A percentile compares a stretch with the other conserved stretches of the same genome.
These are phyloP conservation scores for Delitschia confertaspora DNA, from an alignment of 495 filamentous ascomycete genomes.

Conservation along the genomic window DNA sequence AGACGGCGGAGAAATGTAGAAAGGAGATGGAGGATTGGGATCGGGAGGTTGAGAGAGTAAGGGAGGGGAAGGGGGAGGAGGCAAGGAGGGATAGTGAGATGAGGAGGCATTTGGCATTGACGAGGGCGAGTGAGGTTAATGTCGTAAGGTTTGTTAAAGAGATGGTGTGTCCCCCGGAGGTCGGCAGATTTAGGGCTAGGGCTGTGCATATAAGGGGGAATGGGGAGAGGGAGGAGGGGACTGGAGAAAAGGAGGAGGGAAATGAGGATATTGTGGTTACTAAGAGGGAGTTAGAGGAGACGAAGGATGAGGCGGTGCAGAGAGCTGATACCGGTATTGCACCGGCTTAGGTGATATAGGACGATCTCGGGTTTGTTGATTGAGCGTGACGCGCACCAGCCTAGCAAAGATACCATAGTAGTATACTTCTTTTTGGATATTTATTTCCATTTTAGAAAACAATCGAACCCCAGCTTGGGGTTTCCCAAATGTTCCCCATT, in stretches of 20 bases:
- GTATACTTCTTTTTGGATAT: too few species aligned
- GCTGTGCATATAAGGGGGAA: slow-evolving; percentile 35
- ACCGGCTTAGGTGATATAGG: too few species aligned
- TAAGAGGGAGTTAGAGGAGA: too few species aligned
- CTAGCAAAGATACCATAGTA: too few species aligned
- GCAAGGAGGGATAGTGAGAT: slow-evolving; percentile 47
- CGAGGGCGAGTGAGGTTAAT: slow-evolving; percentile 71
- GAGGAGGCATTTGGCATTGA: slow-evolving; percentile 55
- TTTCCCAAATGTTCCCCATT: too few species aligned
- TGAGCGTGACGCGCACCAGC: too few species aligned
- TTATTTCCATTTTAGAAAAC: too few species aligned
- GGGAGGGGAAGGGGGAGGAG: slow-evolving; percentile 26
- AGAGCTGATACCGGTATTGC: too few species aligned
- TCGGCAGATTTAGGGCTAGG: slow-evolving; percentile 47
- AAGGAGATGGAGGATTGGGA: slow-evolving; percentile 39
- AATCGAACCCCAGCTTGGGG: too few species aligned
- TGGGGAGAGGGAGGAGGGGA: background rate
- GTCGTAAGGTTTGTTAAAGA: slow-evolving; percentile 62
- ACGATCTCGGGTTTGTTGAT: too few species aligned
- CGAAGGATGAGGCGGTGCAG: too few species aligned
- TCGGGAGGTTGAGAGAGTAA: slow-evolving; percentile 25
- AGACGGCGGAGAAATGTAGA: slow-evolving; percentile 64
- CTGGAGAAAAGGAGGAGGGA: background rate
- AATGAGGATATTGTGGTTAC: background rate
- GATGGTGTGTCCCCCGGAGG: slow-evolving; percentile 51